A percentile compares a stretch with the other conserved stretches of the same genome.
These are phyloP conservation scores for Fusarium illudens DNA, from an alignment of 2,329 filamentous ascomycete species.

Conservation along the genomic window DNA sequence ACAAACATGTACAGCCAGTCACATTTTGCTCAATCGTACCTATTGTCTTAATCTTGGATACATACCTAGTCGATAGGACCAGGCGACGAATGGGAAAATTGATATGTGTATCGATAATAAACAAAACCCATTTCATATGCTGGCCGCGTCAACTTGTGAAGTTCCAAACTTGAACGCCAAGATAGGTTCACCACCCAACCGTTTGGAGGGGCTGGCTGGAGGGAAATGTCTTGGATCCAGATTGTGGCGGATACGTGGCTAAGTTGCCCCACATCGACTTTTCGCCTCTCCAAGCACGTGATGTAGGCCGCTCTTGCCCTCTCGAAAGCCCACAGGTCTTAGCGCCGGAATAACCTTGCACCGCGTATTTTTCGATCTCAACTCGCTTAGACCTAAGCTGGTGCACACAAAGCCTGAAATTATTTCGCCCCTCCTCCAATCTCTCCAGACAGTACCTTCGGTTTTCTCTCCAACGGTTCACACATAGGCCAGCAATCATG, in stretches of 20 bases:
- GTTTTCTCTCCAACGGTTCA: slow-evolving; percentile 54
- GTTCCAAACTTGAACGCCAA: neutral
- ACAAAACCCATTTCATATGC: neutral
- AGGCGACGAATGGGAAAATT: neutral
- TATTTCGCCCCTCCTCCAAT: slow-evolving; percentile 53
- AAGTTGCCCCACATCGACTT: neutral
- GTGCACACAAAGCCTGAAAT: slow-evolving; percentile 53
- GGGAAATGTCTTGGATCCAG: neutral
- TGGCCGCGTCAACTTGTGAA: neutral
- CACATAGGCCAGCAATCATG: slow-evolving; percentile 64
- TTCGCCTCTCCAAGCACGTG: slow-evolving; percentile 29
- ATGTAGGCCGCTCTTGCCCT: slow-evolving; percentile 21
- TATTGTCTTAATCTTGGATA: neutral
- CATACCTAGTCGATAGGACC: neutral
- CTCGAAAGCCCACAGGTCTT: slow-evolving; percentile 27
- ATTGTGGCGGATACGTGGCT: slow-evolving; percentile 11
- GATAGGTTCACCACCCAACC: neutral
- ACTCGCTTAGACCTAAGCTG: slow-evolving; percentile 52
- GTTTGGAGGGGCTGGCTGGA: neutral
- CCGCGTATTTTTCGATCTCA: slow-evolving; percentile 41
- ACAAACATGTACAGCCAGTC: slow-evolving; percentile 4
- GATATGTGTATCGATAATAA: neutral
- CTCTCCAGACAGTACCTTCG: slow-evolving; percentile 54
- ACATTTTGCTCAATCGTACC: neutral
- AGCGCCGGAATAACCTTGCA: slow-evolving; percentile 42